Conservation (phyloP, 1,284 basidiomycete species). For the Cutaneotrichosporon arboriforme region DNA sequence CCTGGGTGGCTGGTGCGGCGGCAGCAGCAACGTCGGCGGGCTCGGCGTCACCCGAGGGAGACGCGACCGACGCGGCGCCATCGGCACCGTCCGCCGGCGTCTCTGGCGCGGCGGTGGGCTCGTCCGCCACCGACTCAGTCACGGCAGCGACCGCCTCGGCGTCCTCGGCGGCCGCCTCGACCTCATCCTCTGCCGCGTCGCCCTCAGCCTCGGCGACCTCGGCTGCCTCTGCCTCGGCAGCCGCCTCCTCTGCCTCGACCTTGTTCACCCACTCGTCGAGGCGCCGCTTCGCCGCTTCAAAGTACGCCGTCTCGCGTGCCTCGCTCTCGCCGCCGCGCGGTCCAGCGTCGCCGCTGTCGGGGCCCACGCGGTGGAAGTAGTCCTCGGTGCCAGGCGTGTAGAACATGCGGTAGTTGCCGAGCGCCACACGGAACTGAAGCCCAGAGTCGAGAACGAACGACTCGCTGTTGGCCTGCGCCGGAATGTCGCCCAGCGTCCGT, state of each 20-base stretch:
- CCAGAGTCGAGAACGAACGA: constrained; percentile 38
- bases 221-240: not conserved
- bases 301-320: constrained; percentile 13
- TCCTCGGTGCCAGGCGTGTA: constrained; percentile 56
- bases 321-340: constrained; percentile 3
- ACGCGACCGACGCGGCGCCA: too few species aligned
- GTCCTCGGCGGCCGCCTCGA: not conserved
- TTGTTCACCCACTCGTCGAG: not conserved
- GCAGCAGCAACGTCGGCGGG: not conserved
- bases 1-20: not conserved
- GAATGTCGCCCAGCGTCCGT: constrained; percentile 45
- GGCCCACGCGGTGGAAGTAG: constrained; percentile 34
- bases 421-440: constrained; percentile 52
- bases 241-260: not conserved
- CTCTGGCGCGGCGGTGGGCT: not conserved
- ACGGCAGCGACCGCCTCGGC: not conserved
- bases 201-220: not conserved
- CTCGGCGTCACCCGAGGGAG: not conserved
- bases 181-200: not conserved
- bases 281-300: constrained; percentile 19
- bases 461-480: constrained; percentile 10
- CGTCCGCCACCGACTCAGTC: not conserved
- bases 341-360: not conserved
- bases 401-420: constrained; percentile 66
- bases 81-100: not conserved